Conservation (phyloP, 2,329 filamentous ascomycete genomes). For the Zymoseptoria brevis region DNA sequence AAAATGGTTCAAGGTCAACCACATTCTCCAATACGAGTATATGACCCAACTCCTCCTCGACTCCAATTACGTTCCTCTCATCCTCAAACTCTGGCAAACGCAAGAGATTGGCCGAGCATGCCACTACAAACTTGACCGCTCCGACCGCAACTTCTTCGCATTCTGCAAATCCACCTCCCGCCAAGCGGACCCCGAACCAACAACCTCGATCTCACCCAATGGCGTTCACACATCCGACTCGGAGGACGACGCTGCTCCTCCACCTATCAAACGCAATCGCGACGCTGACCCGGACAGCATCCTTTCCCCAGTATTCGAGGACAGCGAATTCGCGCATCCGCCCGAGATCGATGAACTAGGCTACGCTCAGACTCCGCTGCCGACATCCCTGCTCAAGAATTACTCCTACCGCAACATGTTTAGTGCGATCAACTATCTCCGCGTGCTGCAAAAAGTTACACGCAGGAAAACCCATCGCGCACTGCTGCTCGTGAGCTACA, state of each 20-base stretch:
- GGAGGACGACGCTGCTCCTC: slow-evolving; percentile 73
- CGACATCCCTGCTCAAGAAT: slow-evolving; percentile 69
- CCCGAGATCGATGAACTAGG: slow-evolving; percentile 78
- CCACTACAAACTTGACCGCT: slow-evolving; percentile 73
- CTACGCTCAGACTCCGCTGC: slow-evolving; percentile 63
- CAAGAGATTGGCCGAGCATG: slow-evolving; percentile 89
- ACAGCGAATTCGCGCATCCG: slow-evolving; percentile 28
- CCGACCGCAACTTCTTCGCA: slow-evolving; percentile 82
- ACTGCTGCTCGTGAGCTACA: slow-evolving; percentile 88
- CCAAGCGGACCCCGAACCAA: slow-evolving; percentile 35
- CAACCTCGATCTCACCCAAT: slow-evolving; percentile 3
- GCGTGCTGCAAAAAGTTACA: slow-evolving; percentile 95
- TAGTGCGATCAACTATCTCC: slow-evolving; percentile 86
- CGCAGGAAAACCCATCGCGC: slow-evolving; percentile 93
- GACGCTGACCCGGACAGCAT: slow-evolving; percentile 26
- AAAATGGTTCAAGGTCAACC: slow-evolving; percentile 95
- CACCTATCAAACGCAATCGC: slow-evolving; percentile 59
- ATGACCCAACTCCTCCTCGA: slow-evolving; percentile 87
- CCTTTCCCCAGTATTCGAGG: slow-evolving; percentile 30
- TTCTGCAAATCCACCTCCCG: slow-evolving; percentile 73
- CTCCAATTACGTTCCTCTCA: slow-evolving; percentile 86
- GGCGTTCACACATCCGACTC: slow-evolving; percentile 32
- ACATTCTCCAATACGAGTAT: slow-evolving; percentile 93
- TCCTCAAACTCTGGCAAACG: slow-evolving; percentile 87
- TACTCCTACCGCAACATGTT: slow-evolving; percentile 95